Evolutionary conservation across 768 basidiomycete species (phyloP).

Genomic region (Suillus discolor): DNA sequence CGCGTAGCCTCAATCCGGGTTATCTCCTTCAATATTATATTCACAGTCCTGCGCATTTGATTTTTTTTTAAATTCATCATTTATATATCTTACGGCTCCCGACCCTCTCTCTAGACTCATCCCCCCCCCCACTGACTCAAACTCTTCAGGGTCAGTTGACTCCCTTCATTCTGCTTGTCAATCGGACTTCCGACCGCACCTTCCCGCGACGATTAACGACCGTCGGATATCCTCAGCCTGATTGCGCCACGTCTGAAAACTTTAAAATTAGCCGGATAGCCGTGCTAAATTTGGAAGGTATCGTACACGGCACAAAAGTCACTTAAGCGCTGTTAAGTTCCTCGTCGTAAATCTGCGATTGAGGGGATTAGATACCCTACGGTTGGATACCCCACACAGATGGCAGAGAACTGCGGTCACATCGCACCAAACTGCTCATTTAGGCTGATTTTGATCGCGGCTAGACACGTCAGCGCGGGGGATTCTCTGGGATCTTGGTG

Average conservation of each 20-base stretch:
- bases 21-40: not conserved
- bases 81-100: not conserved
- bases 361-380: slow-evolving; percentile 4
- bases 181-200: not conserved
- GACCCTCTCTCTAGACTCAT: not conserved
- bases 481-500: slow-evolving; percentile 3
- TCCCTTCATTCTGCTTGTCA: not conserved
- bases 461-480: slow-evolving; percentile 5
- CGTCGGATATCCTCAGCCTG: not conserved
- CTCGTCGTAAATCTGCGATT: slow-evolving; percentile 6
- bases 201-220: slow-evolving; percentile 5
- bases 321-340: slow-evolving; percentile 2
- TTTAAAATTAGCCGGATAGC: slow-evolving; percentile 5
- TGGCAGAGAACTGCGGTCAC: not conserved
- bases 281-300: not conserved
- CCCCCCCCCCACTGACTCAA: not conserved
- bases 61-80: not conserved
- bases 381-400: slow-evolving; percentile 1
- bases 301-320: not conserved
- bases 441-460: not conserved
- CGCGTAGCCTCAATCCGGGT: not conserved
- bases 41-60: not conserved
- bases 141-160: not conserved
- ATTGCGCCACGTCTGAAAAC: slow-evolving; percentile 3
- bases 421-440: not conserved